Evolutionary conservation across 805 yeast species (phyloP).

Genomic region (Pichia membranifaciens): DNA sequence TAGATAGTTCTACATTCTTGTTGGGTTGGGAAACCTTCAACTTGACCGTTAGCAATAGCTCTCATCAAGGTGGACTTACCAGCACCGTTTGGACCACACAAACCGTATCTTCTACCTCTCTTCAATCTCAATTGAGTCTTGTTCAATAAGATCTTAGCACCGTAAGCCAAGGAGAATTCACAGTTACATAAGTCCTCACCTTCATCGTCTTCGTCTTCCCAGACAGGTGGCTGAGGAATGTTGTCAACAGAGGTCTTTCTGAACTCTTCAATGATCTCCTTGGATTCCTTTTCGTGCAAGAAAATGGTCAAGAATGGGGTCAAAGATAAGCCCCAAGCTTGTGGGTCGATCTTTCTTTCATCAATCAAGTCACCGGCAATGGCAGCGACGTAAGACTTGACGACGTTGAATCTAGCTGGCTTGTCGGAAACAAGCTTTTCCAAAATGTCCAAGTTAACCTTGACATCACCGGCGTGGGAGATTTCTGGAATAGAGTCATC

Average conservation of each 20-base stretch:
- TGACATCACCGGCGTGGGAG: slow-evolving; percentile 96
- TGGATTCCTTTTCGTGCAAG: slow-evolving; percentile 89
- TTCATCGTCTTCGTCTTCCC: slow-evolving; percentile 90
- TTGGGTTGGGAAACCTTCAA: slow-evolving; percentile 99
- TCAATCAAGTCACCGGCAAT: slow-evolving; percentile 99
- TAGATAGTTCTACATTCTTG: slow-evolving; percentile 98
- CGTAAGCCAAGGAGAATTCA: slow-evolving; percentile 99
- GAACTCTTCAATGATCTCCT: slow-evolving; percentile 86
- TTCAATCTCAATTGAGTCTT: slow-evolving; percentile 98
- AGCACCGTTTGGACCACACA: slow-evolving; percentile 98
- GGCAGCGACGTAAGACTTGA: slow-evolving; percentile 80
- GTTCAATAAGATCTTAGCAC: slow-evolving; percentile 99
- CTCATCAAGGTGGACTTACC: slow-evolving; percentile 98
- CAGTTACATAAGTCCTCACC: slow-evolving; percentile 99
- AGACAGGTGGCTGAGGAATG: slow-evolving; percentile 93
- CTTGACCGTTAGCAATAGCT: slow-evolving; percentile 95
- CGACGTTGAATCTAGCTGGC: slow-evolving; percentile 73
- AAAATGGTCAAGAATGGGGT: slow-evolving; percentile 94
- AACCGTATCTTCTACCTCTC: slow-evolving; percentile 99
- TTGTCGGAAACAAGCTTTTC: slow-evolving; percentile 62
- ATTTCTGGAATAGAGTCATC: slow-evolving; percentile 92
- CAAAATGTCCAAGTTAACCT: slow-evolving; percentile 80
- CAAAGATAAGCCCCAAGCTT: slow-evolving; percentile 81
- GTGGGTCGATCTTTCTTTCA: slow-evolving; percentile 92
- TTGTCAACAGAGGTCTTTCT: slow-evolving; percentile 96